Evolutionary conservation across 176 grass and related monocot genomes (phyloP).

Genomic region (Hordeum marinum): DNA sequence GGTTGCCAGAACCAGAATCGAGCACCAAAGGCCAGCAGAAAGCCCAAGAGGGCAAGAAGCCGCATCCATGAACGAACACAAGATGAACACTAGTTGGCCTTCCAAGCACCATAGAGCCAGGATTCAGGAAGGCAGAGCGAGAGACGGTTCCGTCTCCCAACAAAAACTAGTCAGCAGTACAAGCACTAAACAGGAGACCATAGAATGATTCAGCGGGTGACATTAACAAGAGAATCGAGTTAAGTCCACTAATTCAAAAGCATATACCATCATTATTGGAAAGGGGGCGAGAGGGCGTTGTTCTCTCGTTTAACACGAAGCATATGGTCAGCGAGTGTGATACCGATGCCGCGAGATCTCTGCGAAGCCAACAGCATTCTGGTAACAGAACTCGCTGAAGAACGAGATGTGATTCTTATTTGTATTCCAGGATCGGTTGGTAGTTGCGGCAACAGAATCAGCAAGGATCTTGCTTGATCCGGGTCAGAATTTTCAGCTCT

Average conservation of each 20-base stretch:
- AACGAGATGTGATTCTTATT: neutral
- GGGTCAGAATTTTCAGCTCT: neutral
- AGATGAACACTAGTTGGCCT: neutral
- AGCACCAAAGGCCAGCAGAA: neutral
- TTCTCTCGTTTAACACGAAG: conserved; percentile 1
- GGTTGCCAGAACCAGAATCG: neutral
- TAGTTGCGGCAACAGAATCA: conserved; percentile 17
- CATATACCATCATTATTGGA: neutral
- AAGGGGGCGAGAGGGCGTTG: neutral
- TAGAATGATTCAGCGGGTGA: neutral
- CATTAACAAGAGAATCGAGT: neutral
- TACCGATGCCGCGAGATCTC: neutral
- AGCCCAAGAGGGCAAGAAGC: neutral
- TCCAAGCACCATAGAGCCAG: conserved; percentile 22
- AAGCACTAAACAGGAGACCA: neutral
- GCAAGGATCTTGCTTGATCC: conserved; percentile 10
- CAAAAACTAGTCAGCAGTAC: neutral
- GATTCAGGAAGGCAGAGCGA: neutral
- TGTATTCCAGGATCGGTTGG: neutral
- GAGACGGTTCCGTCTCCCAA: neutral
- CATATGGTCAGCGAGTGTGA: neutral
- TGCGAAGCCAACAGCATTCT: neutral
- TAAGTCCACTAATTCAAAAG: neutral
- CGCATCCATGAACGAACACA: neutral
- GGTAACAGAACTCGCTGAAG: neutral